phyloP scores from a whole-genome alignment of 2,329 filamentous ascomycete species.

The Fusarium longipes region DNA sequence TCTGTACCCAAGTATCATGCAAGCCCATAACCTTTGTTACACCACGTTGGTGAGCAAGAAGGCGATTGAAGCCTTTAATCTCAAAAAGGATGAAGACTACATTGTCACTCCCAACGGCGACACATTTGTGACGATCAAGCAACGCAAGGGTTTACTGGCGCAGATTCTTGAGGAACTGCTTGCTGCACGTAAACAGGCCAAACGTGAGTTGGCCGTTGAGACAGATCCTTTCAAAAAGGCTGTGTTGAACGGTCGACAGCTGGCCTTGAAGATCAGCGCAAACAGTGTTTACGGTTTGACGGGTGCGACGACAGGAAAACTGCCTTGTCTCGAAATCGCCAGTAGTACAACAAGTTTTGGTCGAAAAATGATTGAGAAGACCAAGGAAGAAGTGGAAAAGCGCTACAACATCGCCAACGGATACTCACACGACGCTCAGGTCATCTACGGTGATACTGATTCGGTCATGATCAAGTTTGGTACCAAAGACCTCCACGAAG shows the following conservation, averaged over 20 bases:
- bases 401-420: slow-evolving; percentile 94
- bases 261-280: slow-evolving; percentile 95
- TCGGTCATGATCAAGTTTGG: slow-evolving; percentile 99
- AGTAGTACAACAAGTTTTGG: slow-evolving; percentile 98
- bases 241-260: slow-evolving; percentile 94
- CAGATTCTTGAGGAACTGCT: slow-evolving; percentile 97
- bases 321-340: slow-evolving; percentile 93
- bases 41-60: slow-evolving; percentile 84
- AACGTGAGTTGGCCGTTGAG: slow-evolving; percentile 87
- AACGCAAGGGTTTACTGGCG: slow-evolving; percentile 89
- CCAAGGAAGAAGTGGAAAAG: slow-evolving; percentile 92
- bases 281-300: slow-evolving; percentile 99
- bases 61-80: slow-evolving; percentile 77
- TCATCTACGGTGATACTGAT: slow-evolving; percentile 99
- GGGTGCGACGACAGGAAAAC: slow-evolving; percentile 93
- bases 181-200: slow-evolving; percentile 92
- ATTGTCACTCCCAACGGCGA: slow-evolving; percentile 96
- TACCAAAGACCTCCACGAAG: slow-evolving; percentile 83
- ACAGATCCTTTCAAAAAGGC: slow-evolving; percentile 98
- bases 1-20: slow-evolving; percentile 98
- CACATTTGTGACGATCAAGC: slow-evolving; percentile 87
- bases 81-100: slow-evolving; percentile 93
- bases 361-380: slow-evolving; percentile 98
- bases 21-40: slow-evolving; percentile 98
- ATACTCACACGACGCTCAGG: slow-evolving; percentile 92